Conservation (phyloP, 148 eudicot species). For the Tetragonia tetragonoides region DNA sequence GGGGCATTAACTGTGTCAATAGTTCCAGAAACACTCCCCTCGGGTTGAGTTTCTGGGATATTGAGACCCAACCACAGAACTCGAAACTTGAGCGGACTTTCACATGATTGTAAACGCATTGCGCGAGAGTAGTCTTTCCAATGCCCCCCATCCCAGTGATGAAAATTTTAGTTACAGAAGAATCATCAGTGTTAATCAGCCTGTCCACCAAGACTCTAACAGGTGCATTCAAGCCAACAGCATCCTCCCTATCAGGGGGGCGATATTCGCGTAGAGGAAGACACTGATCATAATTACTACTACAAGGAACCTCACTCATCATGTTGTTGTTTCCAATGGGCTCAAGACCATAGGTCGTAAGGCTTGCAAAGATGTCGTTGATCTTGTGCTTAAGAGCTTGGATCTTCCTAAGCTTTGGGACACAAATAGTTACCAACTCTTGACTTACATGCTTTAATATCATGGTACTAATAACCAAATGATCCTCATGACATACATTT, state of each 20-base stretch:
- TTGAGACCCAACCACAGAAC: neutral
- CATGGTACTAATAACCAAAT: too few relatives aligned
- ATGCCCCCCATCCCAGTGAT: constrained; percentile 1
- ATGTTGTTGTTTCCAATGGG: neutral
- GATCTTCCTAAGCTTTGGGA: neutral
- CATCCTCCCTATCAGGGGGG: neutral
- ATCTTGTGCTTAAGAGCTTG: neutral
- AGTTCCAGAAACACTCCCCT: neutral
- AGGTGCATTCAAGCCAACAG: neutral
- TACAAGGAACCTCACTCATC: neutral
- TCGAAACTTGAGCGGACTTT: neutral
- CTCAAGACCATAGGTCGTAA: neutral
- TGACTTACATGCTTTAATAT: neutral
- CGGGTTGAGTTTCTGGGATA: neutral
- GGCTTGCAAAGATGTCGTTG: neutral
- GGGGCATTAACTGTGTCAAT: neutral
- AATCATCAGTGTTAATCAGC: neutral
- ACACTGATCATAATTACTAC: neutral
- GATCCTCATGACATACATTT: neutral
- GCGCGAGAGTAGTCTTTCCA: neutral
- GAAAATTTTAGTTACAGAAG: neutral
- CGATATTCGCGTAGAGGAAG: neutral
- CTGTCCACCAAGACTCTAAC: neutral
- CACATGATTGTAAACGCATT: neutral
- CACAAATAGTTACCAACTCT: neutral